phyloP scores from a whole-genome alignment of 108 stramenopile species.

The Stephanodiscus triporus region DNA sequence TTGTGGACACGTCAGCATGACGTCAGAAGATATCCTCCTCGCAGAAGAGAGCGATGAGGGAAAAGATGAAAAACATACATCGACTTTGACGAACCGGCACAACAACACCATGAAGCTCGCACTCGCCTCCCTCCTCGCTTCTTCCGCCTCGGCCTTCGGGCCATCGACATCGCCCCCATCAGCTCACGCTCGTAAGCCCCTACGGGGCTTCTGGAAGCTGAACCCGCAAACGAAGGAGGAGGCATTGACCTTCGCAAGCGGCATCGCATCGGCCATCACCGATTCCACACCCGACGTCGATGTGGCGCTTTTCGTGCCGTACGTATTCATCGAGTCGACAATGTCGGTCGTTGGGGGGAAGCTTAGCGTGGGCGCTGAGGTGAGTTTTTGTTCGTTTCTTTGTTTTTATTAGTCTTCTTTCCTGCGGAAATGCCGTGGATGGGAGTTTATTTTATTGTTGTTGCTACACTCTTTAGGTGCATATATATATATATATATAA shows the following conservation, averaged over 20 bases:
- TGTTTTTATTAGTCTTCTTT: neutral
- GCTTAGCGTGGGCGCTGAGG: conserved; percentile 74
- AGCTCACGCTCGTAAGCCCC: conserved; percentile 58
- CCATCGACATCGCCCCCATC: conserved; percentile 31
- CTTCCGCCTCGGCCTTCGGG: no score
- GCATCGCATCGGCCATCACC: no score
- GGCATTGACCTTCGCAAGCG: conserved; percentile 65
- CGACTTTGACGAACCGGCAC: no score
- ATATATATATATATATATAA: conserved; percentile 5
- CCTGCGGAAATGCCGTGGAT: no score
- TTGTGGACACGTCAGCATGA: no score
- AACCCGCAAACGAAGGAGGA: conserved; percentile 80
- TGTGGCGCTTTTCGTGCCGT: conserved; percentile 85
- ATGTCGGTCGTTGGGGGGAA: conserved; percentile 62
- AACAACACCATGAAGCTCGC: conserved; percentile 67
- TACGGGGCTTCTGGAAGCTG: conserved; percentile 97
- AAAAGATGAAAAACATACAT: no score
- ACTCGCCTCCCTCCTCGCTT: conserved; percentile 48
- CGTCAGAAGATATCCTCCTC: no score
- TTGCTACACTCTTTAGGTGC: neutral
- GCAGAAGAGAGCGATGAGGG: no score
- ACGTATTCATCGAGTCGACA: conserved; percentile 76
- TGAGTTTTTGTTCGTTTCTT: conserved; percentile 38
- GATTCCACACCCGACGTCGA: conserved; percentile 70
- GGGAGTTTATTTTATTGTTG: neutral